phyloP scores from a whole-genome alignment of 2,329 filamentous ascomycete genomes.

The Neocatenulostroma microsporum region DNA sequence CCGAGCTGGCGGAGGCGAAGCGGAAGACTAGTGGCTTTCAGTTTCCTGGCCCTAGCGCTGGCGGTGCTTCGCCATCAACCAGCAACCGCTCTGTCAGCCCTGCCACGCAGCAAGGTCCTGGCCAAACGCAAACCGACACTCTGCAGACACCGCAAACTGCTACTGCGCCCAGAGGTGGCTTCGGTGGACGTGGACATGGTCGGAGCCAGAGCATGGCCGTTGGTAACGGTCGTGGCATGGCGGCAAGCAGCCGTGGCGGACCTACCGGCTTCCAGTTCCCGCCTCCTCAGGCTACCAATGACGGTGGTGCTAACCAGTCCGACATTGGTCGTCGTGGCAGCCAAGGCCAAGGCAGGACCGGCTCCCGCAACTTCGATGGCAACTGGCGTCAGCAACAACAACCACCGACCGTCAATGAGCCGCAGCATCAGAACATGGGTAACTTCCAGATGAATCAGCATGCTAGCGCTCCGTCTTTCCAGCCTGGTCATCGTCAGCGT shows the following conservation, averaged over 20 bases:
- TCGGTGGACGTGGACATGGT: conserved; percentile 45
- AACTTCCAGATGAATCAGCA: conserved; percentile 65
- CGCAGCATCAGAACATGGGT: conserved; percentile 45
- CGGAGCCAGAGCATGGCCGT: conserved; percentile 87
- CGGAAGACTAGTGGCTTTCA: conserved; percentile 89
- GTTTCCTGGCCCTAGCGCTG: conserved; percentile 71
- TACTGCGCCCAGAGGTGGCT: conserved; percentile 24
- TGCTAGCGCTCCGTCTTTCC: conserved; percentile 65
- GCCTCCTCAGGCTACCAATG: conserved; percentile 37
- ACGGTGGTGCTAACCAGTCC: conserved; percentile 41
- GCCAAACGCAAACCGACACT: conserved; percentile 30
- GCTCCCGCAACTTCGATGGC: conserved; percentile 90
- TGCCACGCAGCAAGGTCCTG: no score
- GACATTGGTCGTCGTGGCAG: conserved; percentile 73
- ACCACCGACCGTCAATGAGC: conserved; percentile 42
- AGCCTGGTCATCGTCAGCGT: conserved; percentile 82
- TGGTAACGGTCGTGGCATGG: conserved; percentile 59
- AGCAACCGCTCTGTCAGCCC: conserved; percentile 51
- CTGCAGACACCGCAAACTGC: conserved; percentile 17
- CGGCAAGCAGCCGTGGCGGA: conserved; percentile 53
- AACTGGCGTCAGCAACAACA: conserved; percentile 86
- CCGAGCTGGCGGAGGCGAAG: conserved; percentile 94
- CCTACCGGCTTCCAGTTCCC: conserved; percentile 64
- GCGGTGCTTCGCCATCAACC: conserved; percentile 41
- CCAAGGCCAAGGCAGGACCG: conserved; percentile 69